These are phyloP conservation scores for Diplodia corticola DNA, from an alignment of 2,329 filamentous ascomycete genomes.

Conservation along the genomic window DNA sequence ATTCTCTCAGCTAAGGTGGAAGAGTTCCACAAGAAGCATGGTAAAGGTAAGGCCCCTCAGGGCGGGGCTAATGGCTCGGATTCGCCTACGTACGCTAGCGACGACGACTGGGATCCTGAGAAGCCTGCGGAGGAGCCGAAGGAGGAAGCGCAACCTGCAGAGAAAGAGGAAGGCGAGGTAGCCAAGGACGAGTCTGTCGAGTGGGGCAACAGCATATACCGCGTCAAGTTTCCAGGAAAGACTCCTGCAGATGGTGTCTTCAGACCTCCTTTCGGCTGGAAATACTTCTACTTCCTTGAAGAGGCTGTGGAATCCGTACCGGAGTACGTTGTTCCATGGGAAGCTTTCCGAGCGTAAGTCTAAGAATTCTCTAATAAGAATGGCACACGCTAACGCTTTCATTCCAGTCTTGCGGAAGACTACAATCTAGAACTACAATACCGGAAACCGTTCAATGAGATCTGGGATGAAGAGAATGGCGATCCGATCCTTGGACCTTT, in stretches of 20 bases:
- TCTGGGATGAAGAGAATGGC: conserved; percentile 90
- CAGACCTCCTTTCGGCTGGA: conserved; percentile 94
- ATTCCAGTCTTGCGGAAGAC: conserved; percentile 70
- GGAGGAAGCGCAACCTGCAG: conserved; percentile 30
- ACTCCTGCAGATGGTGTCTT: conserved; percentile 87
- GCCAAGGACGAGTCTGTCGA: conserved; percentile 54
- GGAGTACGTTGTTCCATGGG: conserved; percentile 98
- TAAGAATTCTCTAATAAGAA: neutral
- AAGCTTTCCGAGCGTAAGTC: conserved; percentile 77
- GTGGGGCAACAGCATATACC: conserved; percentile 94
- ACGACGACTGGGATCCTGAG: conserved; percentile 48
- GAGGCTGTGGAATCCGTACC: conserved; percentile 96
- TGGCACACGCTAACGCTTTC: conserved; percentile 25
- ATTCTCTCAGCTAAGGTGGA: conserved; percentile 79
- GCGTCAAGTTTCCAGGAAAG: conserved; percentile 80
- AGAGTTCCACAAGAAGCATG: conserved; percentile 64
- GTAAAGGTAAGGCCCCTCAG: conserved; percentile 37
- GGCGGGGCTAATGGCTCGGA: conserved; percentile 33
- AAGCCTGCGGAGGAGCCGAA: conserved; percentile 43
- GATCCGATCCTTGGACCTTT: conserved; percentile 77
- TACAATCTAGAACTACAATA: conserved; percentile 97
- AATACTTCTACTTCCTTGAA: conserved; percentile 93
- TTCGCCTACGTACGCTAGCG: conserved; percentile 27
- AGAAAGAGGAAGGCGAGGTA: conserved; percentile 46
- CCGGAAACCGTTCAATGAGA: conserved; percentile 83